Evolutionary conservation across 1,139 yeast genomes (phyloP), one percentile per base, ranked within the genome.

Genomic region (Pichia sp.): DNA sequence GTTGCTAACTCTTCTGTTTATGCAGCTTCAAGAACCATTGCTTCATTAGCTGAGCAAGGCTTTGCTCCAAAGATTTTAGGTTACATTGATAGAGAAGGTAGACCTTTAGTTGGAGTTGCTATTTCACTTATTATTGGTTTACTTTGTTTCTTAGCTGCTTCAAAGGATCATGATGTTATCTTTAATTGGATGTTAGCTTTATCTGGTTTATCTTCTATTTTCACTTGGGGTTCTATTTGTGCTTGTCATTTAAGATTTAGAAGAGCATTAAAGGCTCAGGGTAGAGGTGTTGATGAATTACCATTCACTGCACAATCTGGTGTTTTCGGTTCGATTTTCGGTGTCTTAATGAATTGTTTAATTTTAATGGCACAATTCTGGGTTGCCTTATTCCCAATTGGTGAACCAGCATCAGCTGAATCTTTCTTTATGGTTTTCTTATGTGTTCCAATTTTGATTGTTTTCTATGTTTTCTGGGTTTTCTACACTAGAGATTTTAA

Each of bases 171-270:
- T 64, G 80, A 76, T 53, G 74, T 71, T 30, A 86, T 87, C 15
- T 88, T 88, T 66, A 72, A 71, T 56, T 88, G 96, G 96, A 70
- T 88, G 60, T 70, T 86, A 63, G 86, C 96, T 25, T 70, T 89
- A 43, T 84, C 95, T 16, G 94, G 95, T 51, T 77, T 87, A 55
- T 83, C 94, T 41, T 82, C 95, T 2, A 72, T 88, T 50, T 86
- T 87, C 66, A 85, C 94, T 7, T 87, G 95, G 95, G 80, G 80
- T 38, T 80, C 90, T 20, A 85, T 88, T 59, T 80, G 84, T 62
- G 62, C 84, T 48, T 80, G 88, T 58, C 95, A 82, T 58, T 71
- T 88, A 52, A 76, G 95, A 65, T 86, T 87, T 69, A 80, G 96
- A 70, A 65, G 73, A 46, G 96, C 95, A 1, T 73, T 88, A 70